Conservation (phyloP, 345 rosid genomes). For the Raphanus raphanistrum region DNA sequence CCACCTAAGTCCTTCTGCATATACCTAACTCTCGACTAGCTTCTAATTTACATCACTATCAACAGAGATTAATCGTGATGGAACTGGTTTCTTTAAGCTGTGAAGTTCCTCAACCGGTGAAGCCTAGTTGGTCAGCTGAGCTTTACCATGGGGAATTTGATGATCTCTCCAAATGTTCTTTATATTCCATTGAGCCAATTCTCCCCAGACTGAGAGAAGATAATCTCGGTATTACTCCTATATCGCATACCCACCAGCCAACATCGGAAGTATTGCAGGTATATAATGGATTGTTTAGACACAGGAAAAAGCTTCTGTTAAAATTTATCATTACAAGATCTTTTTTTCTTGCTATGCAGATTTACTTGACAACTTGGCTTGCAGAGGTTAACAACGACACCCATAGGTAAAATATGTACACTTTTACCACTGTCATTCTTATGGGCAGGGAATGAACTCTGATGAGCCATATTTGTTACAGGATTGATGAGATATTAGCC, state of each 20-base stretch:
- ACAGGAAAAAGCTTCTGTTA: not conserved
- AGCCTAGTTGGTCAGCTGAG: slow-evolving; percentile 59
- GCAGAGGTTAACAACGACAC: slow-evolving; percentile 68
- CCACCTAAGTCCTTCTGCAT: not conserved
- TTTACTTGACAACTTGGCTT: slow-evolving; percentile 76
- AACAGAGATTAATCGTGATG: slow-evolving; percentile 61
- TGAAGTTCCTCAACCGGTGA: slow-evolving; percentile 46
- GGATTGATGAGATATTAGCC: slow-evolving; percentile 66
- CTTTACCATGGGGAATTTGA: slow-evolving; percentile 76
- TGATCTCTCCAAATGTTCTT: slow-evolving; percentile 55
- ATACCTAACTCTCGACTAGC: not conserved
- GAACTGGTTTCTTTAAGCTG: slow-evolving; percentile 53
- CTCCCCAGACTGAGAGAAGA: slow-evolving; percentile 49
- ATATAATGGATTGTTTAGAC: slow-evolving; percentile 22
- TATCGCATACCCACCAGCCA: slow-evolving; percentile 43
- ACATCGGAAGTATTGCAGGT: slow-evolving; percentile 66
- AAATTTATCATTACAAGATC: not conserved
- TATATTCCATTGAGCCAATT: slow-evolving; percentile 51
- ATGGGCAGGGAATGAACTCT: slow-evolving; percentile 7
- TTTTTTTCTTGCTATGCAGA: slow-evolving; percentile 42
- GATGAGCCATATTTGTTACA: slow-evolving; percentile 31
- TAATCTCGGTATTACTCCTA: slow-evolving; percentile 33
- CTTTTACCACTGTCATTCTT: not conserved
- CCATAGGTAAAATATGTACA: slow-evolving; percentile 53
- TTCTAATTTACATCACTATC: slow-evolving; percentile 18